These are phyloP conservation scores for Candida labiduridarum DNA, from an alignment of 1,139 yeast species.

Conservation along the genomic window DNA sequence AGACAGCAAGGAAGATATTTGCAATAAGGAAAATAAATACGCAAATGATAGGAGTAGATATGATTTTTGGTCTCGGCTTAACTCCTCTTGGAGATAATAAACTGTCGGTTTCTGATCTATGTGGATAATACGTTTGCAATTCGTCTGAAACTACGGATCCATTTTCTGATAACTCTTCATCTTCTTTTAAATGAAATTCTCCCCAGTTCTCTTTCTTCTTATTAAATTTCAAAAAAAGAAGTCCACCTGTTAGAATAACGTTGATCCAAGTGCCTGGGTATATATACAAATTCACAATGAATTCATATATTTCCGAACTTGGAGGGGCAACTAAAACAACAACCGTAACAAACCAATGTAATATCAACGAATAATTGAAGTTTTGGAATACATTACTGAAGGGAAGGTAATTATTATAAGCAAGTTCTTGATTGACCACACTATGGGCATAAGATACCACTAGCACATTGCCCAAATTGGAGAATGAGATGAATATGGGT, in stretches of 20 bases:
- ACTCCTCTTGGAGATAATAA: slow-evolving; percentile 2
- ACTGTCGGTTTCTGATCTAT: slow-evolving; percentile 9
- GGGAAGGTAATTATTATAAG: slow-evolving; percentile 72
- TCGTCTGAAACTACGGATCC: slow-evolving; percentile 11
- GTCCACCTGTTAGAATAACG: slow-evolving; percentile 41
- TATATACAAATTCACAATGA: slow-evolving; percentile 50
- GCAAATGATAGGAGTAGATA: slow-evolving; percentile 32
- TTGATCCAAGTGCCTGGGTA: slow-evolving; percentile 58
- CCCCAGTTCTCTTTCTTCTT: slow-evolving; percentile 36
- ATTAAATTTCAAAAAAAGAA: slow-evolving; percentile 41
- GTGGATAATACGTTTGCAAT: slow-evolving; percentile 11
- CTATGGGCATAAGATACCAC: slow-evolving; percentile 81
- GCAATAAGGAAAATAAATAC: slow-evolving; percentile 45
- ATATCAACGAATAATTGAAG: slow-evolving; percentile 44
- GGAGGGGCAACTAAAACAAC: slow-evolving; percentile 49
- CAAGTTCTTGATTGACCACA: slow-evolving; percentile 73
- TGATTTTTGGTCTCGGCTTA: slow-evolving; percentile 9
- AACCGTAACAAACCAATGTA: slow-evolving; percentile 54
- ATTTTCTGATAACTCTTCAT: slow-evolving; percentile 9
- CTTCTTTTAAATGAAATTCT: slow-evolving; percentile 19
- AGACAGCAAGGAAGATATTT: slow-evolving; percentile 54
- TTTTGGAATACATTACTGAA: slow-evolving; percentile 59
- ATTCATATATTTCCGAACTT: slow-evolving; percentile 48
- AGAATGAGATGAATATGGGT: slow-evolving; percentile 72
- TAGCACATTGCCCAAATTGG: slow-evolving; percentile 77